Evolutionary conservation across 257 asterid genomes (phyloP).

Genomic region (Vinca minor): DNA sequence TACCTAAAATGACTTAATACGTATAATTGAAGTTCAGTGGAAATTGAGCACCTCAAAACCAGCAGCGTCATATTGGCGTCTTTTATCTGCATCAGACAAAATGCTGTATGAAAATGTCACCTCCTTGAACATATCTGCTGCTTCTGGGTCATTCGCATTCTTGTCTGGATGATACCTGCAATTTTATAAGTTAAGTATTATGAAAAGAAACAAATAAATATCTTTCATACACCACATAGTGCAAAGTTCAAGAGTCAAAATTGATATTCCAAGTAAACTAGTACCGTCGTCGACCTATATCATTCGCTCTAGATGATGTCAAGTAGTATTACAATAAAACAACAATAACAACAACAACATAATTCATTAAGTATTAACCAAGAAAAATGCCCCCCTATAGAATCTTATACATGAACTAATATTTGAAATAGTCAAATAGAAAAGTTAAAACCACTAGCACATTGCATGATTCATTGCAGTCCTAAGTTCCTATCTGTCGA

Average conservation of each 20-base stretch:
- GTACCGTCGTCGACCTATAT: neutral
- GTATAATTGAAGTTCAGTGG: constrained; percentile 2
- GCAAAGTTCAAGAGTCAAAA: neutral
- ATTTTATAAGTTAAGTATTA: constrained; percentile 14
- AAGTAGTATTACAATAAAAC: no score
- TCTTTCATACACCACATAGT: neutral
- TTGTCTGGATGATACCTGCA: constrained; percentile 96
- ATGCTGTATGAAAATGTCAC: constrained; percentile 87
- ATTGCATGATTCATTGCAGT: neutral
- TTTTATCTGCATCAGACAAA: constrained; percentile 84
- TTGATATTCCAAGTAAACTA: neutral
- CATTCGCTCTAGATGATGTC: neutral
- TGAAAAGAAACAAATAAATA: constrained; percentile 11
- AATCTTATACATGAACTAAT: no score
- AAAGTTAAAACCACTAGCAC: neutral
- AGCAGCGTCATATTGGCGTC: constrained; percentile 78
- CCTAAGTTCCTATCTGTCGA: neutral
- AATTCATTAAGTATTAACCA: no score
- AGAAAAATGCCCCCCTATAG: no score
- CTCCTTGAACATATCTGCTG: constrained; percentile 89
- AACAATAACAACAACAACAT: no score
- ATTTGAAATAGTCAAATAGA: no score
- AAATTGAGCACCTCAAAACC: constrained; percentile 67
- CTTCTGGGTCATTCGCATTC: constrained; percentile 81
- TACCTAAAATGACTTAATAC: neutral